A percentile compares a stretch with the other conserved stretches of the same genome.
These are phyloP conservation scores for Macrolepiota dolichaula DNA, from an alignment of 768 basidiomycete genomes.

Conservation along the genomic window DNA sequence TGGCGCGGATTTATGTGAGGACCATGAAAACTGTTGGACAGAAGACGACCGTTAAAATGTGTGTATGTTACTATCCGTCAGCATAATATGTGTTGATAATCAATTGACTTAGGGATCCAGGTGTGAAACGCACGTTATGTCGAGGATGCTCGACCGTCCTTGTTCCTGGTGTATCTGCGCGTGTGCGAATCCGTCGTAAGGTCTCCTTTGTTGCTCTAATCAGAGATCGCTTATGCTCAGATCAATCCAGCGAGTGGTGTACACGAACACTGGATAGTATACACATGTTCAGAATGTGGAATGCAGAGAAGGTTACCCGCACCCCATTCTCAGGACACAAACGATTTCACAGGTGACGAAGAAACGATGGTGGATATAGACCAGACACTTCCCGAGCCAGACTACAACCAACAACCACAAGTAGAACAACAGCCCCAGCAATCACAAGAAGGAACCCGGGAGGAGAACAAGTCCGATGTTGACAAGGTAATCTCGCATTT, in stretches of 20 bases:
- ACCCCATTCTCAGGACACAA: slow-evolving; percentile 28
- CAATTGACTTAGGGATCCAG: slow-evolving; percentile 83
- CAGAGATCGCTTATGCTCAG: slow-evolving; percentile 5
- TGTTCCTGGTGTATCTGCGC: slow-evolving; percentile 64
- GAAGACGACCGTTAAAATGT: slow-evolving; percentile 81
- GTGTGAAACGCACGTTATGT: slow-evolving; percentile 80
- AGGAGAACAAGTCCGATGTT: not conserved
- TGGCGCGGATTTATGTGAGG: slow-evolving; percentile 62
- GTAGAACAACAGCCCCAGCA: not conserved
- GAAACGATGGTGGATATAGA: not conserved
- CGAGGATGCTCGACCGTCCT: slow-evolving; percentile 62
- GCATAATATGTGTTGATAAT: no score
- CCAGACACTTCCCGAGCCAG: not conserved
- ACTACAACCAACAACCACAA: not conserved
- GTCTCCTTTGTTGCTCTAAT: not conserved
- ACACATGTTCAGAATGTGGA: slow-evolving; percentile 60
- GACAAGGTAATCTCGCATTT: not conserved
- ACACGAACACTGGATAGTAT: slow-evolving; percentile 54
- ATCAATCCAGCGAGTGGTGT: slow-evolving; percentile 32
- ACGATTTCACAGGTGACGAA: not conserved
- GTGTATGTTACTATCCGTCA: no score
- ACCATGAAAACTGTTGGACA: slow-evolving; percentile 70
- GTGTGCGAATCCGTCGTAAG: slow-evolving; percentile 65
- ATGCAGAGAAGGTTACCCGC: slow-evolving; percentile 64
- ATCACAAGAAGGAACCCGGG: not conserved